Conservation (phyloP, 2,329 filamentous ascomycete genomes). For the Geoglossum cookeanum region DNA sequence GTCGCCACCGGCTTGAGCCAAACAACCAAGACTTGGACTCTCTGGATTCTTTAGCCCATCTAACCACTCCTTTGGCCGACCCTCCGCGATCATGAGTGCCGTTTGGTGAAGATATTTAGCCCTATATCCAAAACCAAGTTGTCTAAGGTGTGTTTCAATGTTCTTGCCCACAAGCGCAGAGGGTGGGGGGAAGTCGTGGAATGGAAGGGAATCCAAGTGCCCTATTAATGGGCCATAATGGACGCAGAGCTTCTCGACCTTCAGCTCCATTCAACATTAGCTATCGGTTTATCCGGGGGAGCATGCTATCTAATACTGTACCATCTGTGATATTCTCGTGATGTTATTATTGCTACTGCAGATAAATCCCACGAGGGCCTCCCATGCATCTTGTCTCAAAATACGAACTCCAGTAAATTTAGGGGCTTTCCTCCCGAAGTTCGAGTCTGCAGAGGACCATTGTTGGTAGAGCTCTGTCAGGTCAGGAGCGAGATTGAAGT, state of each 20-base stretch:
- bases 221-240: slow-evolving; percentile 68
- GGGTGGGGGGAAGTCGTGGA: slow-evolving; percentile 75
- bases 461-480: slow-evolving; percentile 59
- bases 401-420: slow-evolving; percentile 85
- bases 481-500: slow-evolving; percentile 72
- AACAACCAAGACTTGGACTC: slow-evolving; percentile 36
- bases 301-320: slow-evolving; percentile 16
- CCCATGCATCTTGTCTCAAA: slow-evolving; percentile 88
- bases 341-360: slow-evolving; percentile 99
- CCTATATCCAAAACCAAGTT: slow-evolving; percentile 82
- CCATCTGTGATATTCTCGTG: slow-evolving; percentile 86
- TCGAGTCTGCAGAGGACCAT: slow-evolving; percentile 71
- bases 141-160: slow-evolving; percentile 65
- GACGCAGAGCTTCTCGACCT: slow-evolving; percentile 70
- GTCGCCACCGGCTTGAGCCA: slow-evolving; percentile 25
- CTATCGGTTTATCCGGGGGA: background rate
- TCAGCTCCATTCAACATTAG: background rate
- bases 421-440: slow-evolving; percentile 74
- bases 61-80: slow-evolving; percentile 57
- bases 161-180: slow-evolving; percentile 48
- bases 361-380: slow-evolving; percentile 82
- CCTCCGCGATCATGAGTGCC: slow-evolving; percentile 49
- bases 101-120: slow-evolving; percentile 86
- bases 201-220: slow-evolving; percentile 46
- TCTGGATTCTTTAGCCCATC: slow-evolving; percentile 60